Evolutionary conservation across 164 flowering plant genomes (phyloP).

Genomic region (Umbellularia californica): DNA sequence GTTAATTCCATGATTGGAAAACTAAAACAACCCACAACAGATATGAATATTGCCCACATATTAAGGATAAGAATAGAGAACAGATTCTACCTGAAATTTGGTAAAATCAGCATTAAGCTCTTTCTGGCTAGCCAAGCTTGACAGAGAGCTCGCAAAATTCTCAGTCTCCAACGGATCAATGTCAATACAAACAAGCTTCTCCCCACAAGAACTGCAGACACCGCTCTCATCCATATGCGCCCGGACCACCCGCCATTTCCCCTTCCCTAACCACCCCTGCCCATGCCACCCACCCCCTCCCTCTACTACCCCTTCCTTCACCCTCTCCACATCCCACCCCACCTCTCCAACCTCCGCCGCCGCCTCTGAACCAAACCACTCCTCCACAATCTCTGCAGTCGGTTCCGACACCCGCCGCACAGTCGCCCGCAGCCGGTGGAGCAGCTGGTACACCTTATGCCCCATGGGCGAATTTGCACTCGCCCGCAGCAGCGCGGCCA

Average conservation of each 20-base stretch:
- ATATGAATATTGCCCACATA: neutral
- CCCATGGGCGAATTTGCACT: conserved; percentile 40
- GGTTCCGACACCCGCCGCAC: conserved; percentile 80
- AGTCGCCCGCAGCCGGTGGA: conserved; percentile 62
- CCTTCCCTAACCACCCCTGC: conserved; percentile 85
- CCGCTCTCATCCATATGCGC: conserved; percentile 61
- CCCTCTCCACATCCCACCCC: conserved; percentile 52
- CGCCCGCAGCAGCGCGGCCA: conserved; percentile 62
- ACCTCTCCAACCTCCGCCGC: conserved; percentile 54
- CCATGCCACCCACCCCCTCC: conserved; percentile 99
- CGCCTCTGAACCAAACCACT: conserved; percentile 61
- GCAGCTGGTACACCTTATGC: conserved; percentile 69
- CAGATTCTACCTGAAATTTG: conserved; percentile 52
- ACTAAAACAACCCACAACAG: neutral
- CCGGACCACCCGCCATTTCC: conserved; percentile 70
- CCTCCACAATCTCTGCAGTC: conserved; percentile 51
- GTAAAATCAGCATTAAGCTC: conserved; percentile 55
- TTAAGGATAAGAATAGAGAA: neutral
- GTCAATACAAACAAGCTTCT: conserved; percentile 84
- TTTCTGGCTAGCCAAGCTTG: conserved; percentile 55
- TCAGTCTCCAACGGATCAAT: conserved; percentile 85
- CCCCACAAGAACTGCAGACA: conserved; percentile 61
- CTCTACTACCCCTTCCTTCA: conserved; percentile 56
- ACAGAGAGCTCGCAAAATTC: conserved; percentile 64
- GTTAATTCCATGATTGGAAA: neutral